Percentiles rank a stretch among this genome's conserved stretches.
phyloP scores from a whole-genome alignment of 768 basidiomycete species.

The Podaxis sp. region DNA sequence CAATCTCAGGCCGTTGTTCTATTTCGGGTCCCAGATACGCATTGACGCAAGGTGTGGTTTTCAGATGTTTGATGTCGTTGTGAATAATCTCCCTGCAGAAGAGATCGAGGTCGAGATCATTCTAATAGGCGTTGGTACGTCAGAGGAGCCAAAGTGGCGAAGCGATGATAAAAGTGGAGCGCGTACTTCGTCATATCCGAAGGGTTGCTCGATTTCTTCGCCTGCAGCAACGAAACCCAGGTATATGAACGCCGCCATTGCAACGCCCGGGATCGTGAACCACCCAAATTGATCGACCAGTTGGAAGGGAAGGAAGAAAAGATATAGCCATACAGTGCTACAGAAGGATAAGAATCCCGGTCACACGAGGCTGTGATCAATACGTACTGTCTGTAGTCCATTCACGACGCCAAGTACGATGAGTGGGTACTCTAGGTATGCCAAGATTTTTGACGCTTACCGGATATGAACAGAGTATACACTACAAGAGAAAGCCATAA shows the following conservation, averaged over 20 bases:
- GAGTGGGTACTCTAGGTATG: background rate
- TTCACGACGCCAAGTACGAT: background rate
- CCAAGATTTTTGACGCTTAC: slow-evolving; percentile 24
- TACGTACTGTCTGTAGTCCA: slow-evolving; percentile 31
- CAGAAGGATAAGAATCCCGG: slow-evolving; percentile 1
- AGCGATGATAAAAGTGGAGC: background rate
- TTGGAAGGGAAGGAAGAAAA: slow-evolving; percentile 80
- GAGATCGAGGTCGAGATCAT: slow-evolving; percentile 67
- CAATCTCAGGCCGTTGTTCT: slow-evolving; percentile 1
- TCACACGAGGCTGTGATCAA: background rate
- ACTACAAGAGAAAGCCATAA: slow-evolving; percentile 27
- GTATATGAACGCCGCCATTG: slow-evolving; percentile 69
- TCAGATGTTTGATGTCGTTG: slow-evolving; percentile 56
- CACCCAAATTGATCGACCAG: slow-evolving; percentile 61
- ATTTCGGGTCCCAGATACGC: slow-evolving; percentile 36
- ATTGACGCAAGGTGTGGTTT: slow-evolving; percentile 50
- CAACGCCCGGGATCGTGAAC: slow-evolving; percentile 66
- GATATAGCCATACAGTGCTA: slow-evolving; percentile 70
- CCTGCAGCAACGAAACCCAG: slow-evolving; percentile 76
- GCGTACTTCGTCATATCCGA: slow-evolving; percentile 64
- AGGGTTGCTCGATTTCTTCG: slow-evolving; percentile 70
- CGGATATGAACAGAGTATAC: slow-evolving; percentile 66
- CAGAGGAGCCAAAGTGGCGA: background rate
- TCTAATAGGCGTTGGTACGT: slow-evolving; percentile 32
- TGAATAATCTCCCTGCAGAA: slow-evolving; percentile 60